Evolutionary conservation across 1,284 basidiomycete species (phyloP).

Genomic region (Sporisorium scitamineum): DNA sequence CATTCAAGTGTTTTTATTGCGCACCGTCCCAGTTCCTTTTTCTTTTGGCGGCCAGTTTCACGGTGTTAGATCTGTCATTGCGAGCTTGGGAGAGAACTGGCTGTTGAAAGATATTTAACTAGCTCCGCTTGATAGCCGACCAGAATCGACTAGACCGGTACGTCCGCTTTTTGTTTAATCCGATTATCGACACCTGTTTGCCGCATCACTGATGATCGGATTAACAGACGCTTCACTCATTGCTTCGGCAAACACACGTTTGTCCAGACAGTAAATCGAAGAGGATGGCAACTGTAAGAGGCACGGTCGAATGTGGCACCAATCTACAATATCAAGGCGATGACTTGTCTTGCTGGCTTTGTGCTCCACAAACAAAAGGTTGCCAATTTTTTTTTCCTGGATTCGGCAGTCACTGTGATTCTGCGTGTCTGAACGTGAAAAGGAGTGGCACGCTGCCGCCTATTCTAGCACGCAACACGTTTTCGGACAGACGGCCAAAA

Average conservation of each 20-base stretch:
- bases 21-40: too few relatives aligned
- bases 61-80: background rate
- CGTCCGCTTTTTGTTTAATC: background rate
- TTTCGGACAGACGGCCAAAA: too few relatives aligned
- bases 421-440: background rate
- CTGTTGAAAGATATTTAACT: background rate
- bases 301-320: too few relatives aligned
- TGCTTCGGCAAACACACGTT: too few relatives aligned
- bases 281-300: too few relatives aligned
- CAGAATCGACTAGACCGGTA: background rate
- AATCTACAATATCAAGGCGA: too few relatives aligned
- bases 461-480: background rate
- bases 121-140: background rate
- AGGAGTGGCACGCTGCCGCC: conserved; percentile 11
- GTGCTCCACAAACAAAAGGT: conserved; percentile 1
- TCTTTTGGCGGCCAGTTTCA: background rate
- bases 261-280: too few relatives aligned
- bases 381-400: background rate
- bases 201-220: too few relatives aligned
- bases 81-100: background rate
- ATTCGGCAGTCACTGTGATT: conserved; percentile 8
- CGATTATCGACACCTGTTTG: background rate
- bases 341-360: background rate
- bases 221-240: background rate
- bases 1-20: too few relatives aligned